Percentiles rank a stretch among this genome's conserved stretches.
phyloP scores from a whole-genome alignment of 176 grass and related monocot genomes.

The Bonia amplexicaulis region DNA sequence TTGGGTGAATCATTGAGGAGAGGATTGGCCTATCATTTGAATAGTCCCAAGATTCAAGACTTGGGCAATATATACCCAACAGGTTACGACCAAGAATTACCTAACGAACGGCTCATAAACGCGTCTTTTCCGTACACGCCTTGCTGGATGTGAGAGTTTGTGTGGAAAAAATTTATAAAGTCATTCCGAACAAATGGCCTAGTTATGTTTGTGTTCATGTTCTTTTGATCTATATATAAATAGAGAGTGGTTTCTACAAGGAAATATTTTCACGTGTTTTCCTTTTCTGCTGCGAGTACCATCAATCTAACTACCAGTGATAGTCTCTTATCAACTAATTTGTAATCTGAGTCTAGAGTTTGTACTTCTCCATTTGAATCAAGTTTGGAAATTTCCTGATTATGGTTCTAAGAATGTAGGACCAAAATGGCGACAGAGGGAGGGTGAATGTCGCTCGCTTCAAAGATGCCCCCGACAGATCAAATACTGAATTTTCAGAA shows the following conservation, averaged over 20 bases:
- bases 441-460: too few relatives aligned
- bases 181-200: background rate
- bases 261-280: background rate
- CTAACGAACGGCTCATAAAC: background rate
- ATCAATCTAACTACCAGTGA: background rate
- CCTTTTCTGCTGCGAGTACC: background rate
- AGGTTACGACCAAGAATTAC: background rate
- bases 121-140: slow-evolving; percentile 11
- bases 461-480: too few relatives aligned
- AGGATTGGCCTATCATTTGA: too few relatives aligned
- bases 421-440: too few relatives aligned
- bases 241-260: background rate
- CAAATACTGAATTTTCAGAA: too few relatives aligned
- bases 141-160: background rate
- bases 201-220: background rate
- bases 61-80: too few relatives aligned
- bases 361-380: background rate
- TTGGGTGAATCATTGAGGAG: too few relatives aligned
- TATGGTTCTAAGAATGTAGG: too few relatives aligned
- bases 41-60: too few relatives aligned
- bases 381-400: background rate
- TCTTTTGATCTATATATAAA: background rate
- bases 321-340: background rate
- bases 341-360: background rate
- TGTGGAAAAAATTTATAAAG: background rate